Evolutionary conservation across 1,139 yeast species (phyloP), one percentile per base, ranked within the genome.

Genomic region (Debaryomycetaceae sp.): DNA sequence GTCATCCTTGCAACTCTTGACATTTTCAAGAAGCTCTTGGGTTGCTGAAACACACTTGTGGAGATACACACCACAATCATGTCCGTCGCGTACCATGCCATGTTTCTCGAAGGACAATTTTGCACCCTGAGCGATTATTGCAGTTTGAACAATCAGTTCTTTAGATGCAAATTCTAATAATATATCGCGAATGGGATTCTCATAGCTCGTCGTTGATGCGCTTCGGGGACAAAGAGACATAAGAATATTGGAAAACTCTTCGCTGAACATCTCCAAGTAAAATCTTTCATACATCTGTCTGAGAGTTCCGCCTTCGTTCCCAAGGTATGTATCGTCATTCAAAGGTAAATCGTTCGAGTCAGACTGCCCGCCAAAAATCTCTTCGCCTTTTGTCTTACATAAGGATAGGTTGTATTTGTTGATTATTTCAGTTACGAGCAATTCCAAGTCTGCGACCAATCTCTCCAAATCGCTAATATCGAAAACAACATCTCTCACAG

Each of bases 71-170:
- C 81, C 78, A 52, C 81, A 81, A 8, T 78, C 81, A 38, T 70
- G 74, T 50, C 81, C 83, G 55, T 81, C 84, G 39, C 76, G 78
- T 0, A 68, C 59, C 14, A 65, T 55, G 7, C 61, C 51, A 3
- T 70, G 64, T 37, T 67, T 65, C 41, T 76, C 64, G 47, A 67
- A 51, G 0, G 75, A 60, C 4, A 77, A 65, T 34, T 80, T 66
- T 0, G 88, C 88, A 14, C 89, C 89, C 45, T 83, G 83, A 0
- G 89, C 85, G 41, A 83, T 59, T 3, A 83, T 73, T 1, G 87
- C 86, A 8, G 84, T 79, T 41, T 83, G 59, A 24, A 84, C 56
- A 53, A 79, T 83, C 1, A 81, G 69, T 52, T 80, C 85, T 20
- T 70, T 67, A 37, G 71, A 66, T 0, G 87, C 85, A 57, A 78